Conservation (phyloP, 1,139 yeast species). For the Saccharomycopsis crataegensis region DNA sequence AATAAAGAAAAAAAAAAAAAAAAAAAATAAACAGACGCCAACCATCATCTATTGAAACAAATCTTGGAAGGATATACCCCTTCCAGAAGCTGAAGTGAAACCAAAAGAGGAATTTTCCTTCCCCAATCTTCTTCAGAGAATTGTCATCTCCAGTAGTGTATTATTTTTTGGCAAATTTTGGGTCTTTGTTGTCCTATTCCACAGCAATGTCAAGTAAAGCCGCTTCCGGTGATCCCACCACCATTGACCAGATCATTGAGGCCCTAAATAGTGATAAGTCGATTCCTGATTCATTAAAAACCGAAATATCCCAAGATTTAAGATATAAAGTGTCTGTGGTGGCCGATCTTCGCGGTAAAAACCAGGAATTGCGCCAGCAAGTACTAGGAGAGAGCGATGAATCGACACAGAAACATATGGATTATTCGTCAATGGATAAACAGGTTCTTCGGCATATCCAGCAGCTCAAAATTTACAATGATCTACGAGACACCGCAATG, state of each 20-base stretch:
- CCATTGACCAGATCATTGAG: too few relatives aligned
- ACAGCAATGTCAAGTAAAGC: too few relatives aligned
- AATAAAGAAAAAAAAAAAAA: background rate
- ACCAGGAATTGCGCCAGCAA: too few relatives aligned
- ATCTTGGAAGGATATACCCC: background rate
- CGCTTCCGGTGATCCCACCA: too few relatives aligned
- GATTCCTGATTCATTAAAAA: background rate
- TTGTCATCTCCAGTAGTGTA: too few relatives aligned
- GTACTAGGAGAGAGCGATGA: too few relatives aligned
- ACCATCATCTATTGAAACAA: background rate
- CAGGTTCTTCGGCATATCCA: background rate
- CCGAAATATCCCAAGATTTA: background rate
- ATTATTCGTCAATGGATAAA: background rate
- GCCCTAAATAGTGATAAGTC: background rate
- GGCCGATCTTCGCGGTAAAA: too few relatives aligned
- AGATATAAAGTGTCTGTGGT: too few relatives aligned
- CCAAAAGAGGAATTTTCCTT: background rate
- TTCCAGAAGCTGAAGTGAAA: background rate
- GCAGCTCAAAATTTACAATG: conserved; percentile 29
- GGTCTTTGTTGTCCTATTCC: too few relatives aligned
- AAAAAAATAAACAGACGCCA: background rate
- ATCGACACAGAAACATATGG: too few relatives aligned
- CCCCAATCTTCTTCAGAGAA: too few relatives aligned
- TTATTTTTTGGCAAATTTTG: too few relatives aligned
- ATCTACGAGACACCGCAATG: conserved; percentile 28